These are phyloP conservation scores for Exserohilum rostratum DNA, from an alignment of 2,329 filamentous ascomycete species.

Conservation along the genomic window DNA sequence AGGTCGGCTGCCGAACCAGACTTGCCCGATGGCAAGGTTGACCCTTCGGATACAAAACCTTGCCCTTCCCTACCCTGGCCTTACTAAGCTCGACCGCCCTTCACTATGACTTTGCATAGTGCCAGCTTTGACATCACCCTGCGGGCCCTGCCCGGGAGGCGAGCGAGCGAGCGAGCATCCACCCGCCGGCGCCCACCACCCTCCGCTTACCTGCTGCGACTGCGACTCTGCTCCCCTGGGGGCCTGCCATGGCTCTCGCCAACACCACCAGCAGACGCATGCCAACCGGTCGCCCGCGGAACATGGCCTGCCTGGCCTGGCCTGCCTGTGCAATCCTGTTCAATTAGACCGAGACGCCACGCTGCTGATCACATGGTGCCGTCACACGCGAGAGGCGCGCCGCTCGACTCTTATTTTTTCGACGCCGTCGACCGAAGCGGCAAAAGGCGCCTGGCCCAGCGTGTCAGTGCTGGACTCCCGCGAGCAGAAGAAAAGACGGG, in stretches of 20 bases:
- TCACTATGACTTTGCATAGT: slow-evolving; percentile 9
- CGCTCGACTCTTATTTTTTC: slow-evolving; percentile 2
- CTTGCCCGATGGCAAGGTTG: slow-evolving; percentile 31
- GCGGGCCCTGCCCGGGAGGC: neutral
- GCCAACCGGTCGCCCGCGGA: slow-evolving; percentile 7
- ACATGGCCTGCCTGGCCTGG: slow-evolving; percentile 4
- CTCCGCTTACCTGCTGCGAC: too few relatives aligned
- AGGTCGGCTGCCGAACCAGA: slow-evolving; percentile 28
- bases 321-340: slow-evolving; percentile 19
- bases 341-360: slow-evolving; percentile 26
- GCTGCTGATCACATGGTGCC: slow-evolving; percentile 24
- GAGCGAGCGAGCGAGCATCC: neutral
- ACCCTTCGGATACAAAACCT: slow-evolving; percentile 22
- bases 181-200: too few relatives aligned
- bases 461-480: neutral
- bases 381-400: slow-evolving; percentile 14
- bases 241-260: neutral
- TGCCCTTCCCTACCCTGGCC: slow-evolving; percentile 8
- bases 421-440: slow-evolving; percentile 4
- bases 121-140: neutral
- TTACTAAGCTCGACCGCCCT: slow-evolving; percentile 22
- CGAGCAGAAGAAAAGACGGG: neutral
- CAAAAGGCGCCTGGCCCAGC: slow-evolving; percentile 9
- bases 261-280: neutral
- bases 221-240: too few relatives aligned